Percentiles rank a stretch among this genome's conserved stretches.
Conservation (phyloP, 108 stramenopile genomes). For the Nitzschia sp. region DNA sequence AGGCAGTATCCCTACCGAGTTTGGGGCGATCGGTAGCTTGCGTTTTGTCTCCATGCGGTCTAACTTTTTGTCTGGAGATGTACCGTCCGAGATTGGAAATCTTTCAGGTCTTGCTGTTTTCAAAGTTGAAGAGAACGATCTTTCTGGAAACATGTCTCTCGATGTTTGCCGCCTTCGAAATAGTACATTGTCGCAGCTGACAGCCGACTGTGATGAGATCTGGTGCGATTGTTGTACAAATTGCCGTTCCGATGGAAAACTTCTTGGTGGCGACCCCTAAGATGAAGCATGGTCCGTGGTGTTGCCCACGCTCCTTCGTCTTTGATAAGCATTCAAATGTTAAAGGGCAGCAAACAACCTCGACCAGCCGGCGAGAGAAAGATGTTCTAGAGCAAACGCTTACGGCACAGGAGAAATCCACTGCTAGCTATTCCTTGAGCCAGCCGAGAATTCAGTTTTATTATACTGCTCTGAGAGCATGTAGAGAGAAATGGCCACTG, state of each 20-base stretch:
- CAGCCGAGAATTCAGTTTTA: too few relatives aligned
- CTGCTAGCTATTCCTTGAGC: too few relatives aligned
- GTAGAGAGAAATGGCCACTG: too few relatives aligned
- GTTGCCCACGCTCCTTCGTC: too few relatives aligned
- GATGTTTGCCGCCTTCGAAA: slow-evolving; percentile 15
- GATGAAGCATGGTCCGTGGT: too few relatives aligned
- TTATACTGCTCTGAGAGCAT: too few relatives aligned
- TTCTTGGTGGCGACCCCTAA: too few relatives aligned
- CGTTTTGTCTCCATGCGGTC: not conserved
- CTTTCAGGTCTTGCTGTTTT: not conserved
- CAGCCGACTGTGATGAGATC: slow-evolving; percentile 1
- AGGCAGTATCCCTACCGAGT: slow-evolving; percentile 18
- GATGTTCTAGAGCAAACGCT: too few relatives aligned
- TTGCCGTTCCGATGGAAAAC: not conserved
- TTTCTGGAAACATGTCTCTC: slow-evolving; percentile 8
- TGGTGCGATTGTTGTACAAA: not conserved
- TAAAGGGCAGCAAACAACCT: too few relatives aligned
- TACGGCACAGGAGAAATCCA: too few relatives aligned
- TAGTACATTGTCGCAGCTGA: not conserved
- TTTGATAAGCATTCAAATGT: too few relatives aligned
- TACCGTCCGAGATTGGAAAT: slow-evolving; percentile 14
- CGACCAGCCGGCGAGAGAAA: too few relatives aligned
- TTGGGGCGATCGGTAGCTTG: not conserved
- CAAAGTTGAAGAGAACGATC: not conserved
- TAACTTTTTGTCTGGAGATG: not conserved